Percentiles rank a stretch among this genome's conserved stretches.
These are phyloP conservation scores for Acacia acuminata DNA, from an alignment of 306 rosid genomes.

Conservation along the genomic window DNA sequence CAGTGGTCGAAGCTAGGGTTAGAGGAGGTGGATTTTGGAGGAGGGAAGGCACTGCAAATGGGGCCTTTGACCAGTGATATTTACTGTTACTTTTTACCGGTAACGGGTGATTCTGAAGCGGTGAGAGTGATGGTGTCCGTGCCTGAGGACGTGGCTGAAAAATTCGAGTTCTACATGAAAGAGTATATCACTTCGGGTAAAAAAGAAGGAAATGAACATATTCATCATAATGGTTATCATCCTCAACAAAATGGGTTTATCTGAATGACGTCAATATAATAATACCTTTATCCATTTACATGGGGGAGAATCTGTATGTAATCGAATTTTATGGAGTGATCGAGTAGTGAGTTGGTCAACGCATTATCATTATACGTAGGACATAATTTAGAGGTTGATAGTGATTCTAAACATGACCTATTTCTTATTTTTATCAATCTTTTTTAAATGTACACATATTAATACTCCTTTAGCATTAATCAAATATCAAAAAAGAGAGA, in stretches of 20 bases:
- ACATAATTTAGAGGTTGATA: too few species aligned
- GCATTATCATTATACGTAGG: background rate
- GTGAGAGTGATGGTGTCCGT: conserved; percentile 73
- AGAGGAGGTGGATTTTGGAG: conserved; percentile 81
- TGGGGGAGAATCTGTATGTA: background rate
- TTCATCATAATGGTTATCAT: background rate
- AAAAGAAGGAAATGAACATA: background rate
- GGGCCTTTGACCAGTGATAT: conserved; percentile 75
- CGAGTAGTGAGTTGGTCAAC: background rate
- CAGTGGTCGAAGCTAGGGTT: conserved; percentile 88
- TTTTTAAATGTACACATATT: too few species aligned
- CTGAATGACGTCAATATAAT: background rate
- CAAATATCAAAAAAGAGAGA: too few species aligned
- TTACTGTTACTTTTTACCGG: conserved; percentile 86
- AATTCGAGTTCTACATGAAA: conserved; percentile 53
- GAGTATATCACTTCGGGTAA: conserved; percentile 3
- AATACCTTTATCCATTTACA: background rate
- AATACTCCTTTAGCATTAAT: too few species aligned
- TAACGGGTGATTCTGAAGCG: conserved; percentile 45
- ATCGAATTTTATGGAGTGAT: background rate
- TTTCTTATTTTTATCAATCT: too few species aligned
- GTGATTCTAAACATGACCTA: too few species aligned
- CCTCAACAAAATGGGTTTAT: background rate
- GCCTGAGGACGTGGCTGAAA: conserved; percentile 59
- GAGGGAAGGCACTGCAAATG: conserved; percentile 71